Evolutionary conservation across 164 flowering plant genomes (phyloP).

Genomic region (Tetrastigma voinierianum): DNA sequence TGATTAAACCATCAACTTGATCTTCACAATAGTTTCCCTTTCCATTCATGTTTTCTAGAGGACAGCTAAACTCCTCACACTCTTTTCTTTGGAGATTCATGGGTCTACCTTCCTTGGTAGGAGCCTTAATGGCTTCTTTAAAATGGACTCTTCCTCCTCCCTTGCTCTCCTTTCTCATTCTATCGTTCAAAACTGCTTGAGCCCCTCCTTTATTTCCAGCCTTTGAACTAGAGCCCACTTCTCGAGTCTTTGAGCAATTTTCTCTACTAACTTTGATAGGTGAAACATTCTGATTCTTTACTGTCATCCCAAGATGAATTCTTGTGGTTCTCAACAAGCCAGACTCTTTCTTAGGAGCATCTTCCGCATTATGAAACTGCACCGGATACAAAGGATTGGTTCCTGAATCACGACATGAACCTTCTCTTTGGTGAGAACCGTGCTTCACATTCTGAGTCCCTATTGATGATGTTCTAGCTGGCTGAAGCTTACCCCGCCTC

Average conservation of each 20-base stretch:
- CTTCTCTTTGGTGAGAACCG: conserved; percentile 7
- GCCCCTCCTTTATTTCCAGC: conserved; percentile 10
- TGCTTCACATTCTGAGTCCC: conserved; percentile 11
- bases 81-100: background rate
- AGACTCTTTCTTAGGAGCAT: conserved; percentile 13
- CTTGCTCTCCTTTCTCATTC: background rate
- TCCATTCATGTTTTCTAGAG: conserved; percentile 8
- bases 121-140: conserved; percentile 3
- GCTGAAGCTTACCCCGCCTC: conserved; percentile 23
- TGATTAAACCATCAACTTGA: conserved; percentile 23
- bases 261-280: conserved; percentile 1
- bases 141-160: background rate
- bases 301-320: background rate
- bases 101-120: conserved; percentile 5
- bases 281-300: conserved; percentile 6
- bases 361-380: conserved; percentile 10
- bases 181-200: background rate
- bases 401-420: conserved; percentile 4
- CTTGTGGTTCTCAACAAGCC: background rate
- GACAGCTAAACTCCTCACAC: background rate
- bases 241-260: background rate
- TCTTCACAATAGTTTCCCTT: conserved; percentile 28
- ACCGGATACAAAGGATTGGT: conserved; percentile 10
- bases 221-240: conserved; percentile 5
- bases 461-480: conserved; percentile 13